These are phyloP conservation scores for Grifola frondosa DNA, from an alignment of 1,284 basidiomycete species.

Conservation along the genomic window DNA sequence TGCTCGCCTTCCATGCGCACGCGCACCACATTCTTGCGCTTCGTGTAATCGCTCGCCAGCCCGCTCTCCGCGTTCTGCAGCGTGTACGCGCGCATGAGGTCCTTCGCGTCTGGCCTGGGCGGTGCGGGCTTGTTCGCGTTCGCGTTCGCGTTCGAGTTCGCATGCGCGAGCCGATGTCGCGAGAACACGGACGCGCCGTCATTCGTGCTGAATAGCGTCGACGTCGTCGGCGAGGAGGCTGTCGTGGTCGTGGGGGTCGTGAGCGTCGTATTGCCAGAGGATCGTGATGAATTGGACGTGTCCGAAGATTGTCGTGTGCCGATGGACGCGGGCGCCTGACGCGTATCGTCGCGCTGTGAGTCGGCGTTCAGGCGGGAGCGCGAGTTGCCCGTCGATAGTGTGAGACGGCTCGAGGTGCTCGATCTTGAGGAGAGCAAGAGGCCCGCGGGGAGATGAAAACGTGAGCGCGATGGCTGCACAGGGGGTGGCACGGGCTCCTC, in stretches of 20 bases:
- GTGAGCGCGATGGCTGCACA: slow-evolving; percentile 22
- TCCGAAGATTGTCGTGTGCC: slow-evolving; percentile 26
- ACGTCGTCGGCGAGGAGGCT: slow-evolving; percentile 11
- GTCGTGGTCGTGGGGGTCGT: slow-evolving; percentile 21
- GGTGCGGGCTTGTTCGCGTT: slow-evolving; percentile 27
- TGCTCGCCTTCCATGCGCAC: slow-evolving; percentile 94
- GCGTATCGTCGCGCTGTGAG: slow-evolving; percentile 14
- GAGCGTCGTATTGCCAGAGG: slow-evolving; percentile 11
- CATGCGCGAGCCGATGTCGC: slow-evolving; percentile 17
- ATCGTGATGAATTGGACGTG: slow-evolving; percentile 17
- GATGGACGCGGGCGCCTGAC: slow-evolving; percentile 17
- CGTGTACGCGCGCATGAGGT: slow-evolving; percentile 69
- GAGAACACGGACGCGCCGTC: slow-evolving; percentile 17
- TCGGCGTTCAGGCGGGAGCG: slow-evolving; percentile 27
- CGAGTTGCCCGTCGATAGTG: slow-evolving; percentile 10
- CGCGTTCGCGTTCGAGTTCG: slow-evolving; percentile 10
- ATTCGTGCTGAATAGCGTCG: slow-evolving; percentile 6
- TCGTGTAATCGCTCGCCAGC: slow-evolving; percentile 92
- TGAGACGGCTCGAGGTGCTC: slow-evolving; percentile 11
- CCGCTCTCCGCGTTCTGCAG: slow-evolving; percentile 92
- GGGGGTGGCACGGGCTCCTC: slow-evolving; percentile 3
- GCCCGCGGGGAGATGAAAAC: slow-evolving; percentile 21
- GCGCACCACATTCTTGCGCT: slow-evolving; percentile 94
- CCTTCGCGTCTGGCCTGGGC: slow-evolving; percentile 41
- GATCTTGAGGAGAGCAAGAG: slow-evolving; percentile 28